Percentiles rank a stretch among this genome's conserved stretches.
Evolutionary conservation across 768 basidiomycete genomes (phyloP).

Genomic region (Russula ochroleuca): DNA sequence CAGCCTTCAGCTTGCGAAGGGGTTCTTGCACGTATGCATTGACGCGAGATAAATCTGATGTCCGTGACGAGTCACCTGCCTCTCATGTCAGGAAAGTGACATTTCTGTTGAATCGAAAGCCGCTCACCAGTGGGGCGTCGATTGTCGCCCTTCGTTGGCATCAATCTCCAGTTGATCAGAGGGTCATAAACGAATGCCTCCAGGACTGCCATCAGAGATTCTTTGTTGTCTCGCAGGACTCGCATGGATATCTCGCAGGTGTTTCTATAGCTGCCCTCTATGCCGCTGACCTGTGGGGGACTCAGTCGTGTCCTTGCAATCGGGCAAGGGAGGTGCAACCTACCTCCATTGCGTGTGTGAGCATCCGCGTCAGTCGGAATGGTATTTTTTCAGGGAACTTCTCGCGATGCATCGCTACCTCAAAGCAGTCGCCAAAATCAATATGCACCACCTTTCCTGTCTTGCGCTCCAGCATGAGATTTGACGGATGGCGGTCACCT

Average conservation of each 20-base stretch:
- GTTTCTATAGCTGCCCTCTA: constrained; percentile 93
- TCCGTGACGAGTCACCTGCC: constrained; percentile 50
- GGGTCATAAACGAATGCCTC: constrained; percentile 99
- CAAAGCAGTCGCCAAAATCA: constrained; percentile 97
- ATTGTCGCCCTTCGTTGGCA: constrained; percentile 75
- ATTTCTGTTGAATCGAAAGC: constrained; percentile 11
- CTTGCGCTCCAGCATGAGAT: constrained; percentile 84
- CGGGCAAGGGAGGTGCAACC: constrained; percentile 26
- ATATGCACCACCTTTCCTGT: constrained; percentile 96
- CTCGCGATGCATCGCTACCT: constrained; percentile 97
- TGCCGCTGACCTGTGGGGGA: constrained; percentile 80
- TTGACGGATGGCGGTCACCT: constrained; percentile 97
- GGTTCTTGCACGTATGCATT: constrained; percentile 76
- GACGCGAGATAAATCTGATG: constrained; percentile 59
- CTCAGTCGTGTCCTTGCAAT: not conserved
- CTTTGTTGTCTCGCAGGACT: constrained; percentile 93
- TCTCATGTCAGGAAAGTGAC: constrained; percentile 25
- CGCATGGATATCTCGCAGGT: constrained; percentile 98
- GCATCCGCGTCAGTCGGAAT: constrained; percentile 96
- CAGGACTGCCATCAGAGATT: constrained; percentile 97
- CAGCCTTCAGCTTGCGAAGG: constrained; percentile 76
- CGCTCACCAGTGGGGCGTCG: constrained; percentile 61
- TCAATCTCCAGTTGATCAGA: constrained; percentile 92
- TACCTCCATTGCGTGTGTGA: constrained; percentile 99
- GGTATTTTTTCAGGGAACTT: constrained; percentile 99